Evolutionary conservation across 2,329 filamentous ascomycete genomes (phyloP).

Genomic region (Cytospora chrysosperma): DNA sequence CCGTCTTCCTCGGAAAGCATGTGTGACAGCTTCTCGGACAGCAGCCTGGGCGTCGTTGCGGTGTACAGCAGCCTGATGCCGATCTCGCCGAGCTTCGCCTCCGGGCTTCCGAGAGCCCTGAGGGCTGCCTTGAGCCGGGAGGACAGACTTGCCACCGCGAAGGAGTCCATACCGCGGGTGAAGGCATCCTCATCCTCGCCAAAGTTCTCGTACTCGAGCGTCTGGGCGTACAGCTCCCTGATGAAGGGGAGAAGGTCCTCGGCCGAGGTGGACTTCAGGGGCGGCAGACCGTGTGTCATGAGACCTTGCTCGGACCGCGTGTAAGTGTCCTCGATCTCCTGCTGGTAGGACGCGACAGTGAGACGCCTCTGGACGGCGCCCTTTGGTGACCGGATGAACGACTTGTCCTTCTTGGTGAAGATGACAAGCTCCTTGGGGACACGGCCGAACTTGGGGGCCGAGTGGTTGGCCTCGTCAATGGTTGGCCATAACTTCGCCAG

Average conservation of each 20-base stretch:
- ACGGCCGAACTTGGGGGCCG: constrained; percentile 20
- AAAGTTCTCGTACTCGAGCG: constrained; percentile 6
- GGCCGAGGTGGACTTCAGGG: constrained; percentile 7
- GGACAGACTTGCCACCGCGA: constrained; percentile 11
- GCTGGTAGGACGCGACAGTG: constrained; percentile 13
- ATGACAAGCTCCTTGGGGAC: constrained; percentile 22
- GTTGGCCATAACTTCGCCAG: constrained; percentile 14
- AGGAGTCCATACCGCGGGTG: constrained; percentile 17
- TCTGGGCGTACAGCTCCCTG: constrained; percentile 13
- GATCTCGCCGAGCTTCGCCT: constrained; percentile 8
- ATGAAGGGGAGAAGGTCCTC: constrained; percentile 14
- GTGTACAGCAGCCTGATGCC: constrained; percentile 10
- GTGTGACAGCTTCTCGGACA: constrained; percentile 1
- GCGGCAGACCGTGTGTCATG: constrained; percentile 11
- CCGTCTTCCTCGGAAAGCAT: constrained; percentile 4
- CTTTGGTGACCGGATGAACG: constrained; percentile 16
- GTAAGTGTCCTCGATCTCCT: constrained; percentile 20
- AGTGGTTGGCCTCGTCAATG: constrained; percentile 20
- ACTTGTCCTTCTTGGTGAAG: constrained; percentile 18
- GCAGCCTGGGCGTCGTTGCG: not conserved
- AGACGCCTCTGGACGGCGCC: constrained; percentile 18
- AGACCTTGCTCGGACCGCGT: constrained; percentile 13
- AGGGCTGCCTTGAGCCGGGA: constrained; percentile 19
- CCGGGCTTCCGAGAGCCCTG: constrained; percentile 2
- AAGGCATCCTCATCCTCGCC: constrained; percentile 18